These are phyloP conservation scores for Prunus mira DNA, from an alignment of 306 rosid species.

Conservation along the genomic window DNA sequence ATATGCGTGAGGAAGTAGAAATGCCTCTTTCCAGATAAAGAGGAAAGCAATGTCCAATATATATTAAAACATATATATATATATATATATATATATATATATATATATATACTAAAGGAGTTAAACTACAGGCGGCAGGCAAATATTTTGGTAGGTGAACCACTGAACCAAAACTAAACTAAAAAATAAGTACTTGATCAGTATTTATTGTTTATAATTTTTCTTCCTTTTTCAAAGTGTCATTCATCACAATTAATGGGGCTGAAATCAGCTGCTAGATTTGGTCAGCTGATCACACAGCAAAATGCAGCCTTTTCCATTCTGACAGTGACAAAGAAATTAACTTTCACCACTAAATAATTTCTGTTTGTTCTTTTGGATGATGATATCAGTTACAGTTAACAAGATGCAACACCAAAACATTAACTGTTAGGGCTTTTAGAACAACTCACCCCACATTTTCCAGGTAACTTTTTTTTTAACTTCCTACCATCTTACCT, in stretches of 20 bases:
- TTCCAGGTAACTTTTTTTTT: neutral
- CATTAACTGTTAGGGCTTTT: neutral
- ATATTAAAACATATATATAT: no score
- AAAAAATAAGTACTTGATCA: no score
- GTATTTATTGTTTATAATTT: no score
- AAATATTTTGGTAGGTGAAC: neutral
- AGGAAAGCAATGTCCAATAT: no score
- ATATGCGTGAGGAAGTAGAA: accelerated
- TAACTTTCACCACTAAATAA: neutral
- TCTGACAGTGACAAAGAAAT: neutral
- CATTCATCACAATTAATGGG: neutral
- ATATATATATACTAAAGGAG: neutral
- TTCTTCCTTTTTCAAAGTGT: neutral
- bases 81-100: no score
- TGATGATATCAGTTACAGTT: neutral
- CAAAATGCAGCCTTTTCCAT: neutral
- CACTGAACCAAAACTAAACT: neutral
- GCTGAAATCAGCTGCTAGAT: neutral
- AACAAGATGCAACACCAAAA: constrained; percentile 5
- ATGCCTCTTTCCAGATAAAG: accelerated
- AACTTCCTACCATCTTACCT: neutral
- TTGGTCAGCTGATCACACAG: neutral
- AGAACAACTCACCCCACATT: neutral
- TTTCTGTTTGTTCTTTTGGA: neutral
- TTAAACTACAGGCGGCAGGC: neutral